Evolutionary conservation across 192 early-diverging fungal genomes (phyloP), one percentile per base, ranked within the genome.

Genomic region (Umbelopsis vinacea): DNA sequence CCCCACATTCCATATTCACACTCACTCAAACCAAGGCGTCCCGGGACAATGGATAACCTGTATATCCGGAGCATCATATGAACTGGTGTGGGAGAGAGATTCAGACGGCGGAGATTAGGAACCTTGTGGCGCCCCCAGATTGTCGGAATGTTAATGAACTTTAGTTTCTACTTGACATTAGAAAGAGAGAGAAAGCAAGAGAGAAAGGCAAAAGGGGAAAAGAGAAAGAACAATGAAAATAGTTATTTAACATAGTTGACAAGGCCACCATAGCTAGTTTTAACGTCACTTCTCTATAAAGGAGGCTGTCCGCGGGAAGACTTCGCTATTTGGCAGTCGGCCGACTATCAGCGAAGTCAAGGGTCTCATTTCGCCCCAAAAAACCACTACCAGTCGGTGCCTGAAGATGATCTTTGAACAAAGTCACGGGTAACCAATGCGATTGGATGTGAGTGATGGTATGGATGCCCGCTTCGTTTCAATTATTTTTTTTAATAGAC

Each of bases 41-140:
- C 40, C 11, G 40, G 6, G 40, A 0, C 2, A 12, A 6, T 11
- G 40, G 40, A 43, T 43, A 43, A 43, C 40, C 6, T 43, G 11
- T 43, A 43, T 43, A 43, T 43, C 40, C 40, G 40, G 40, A n/a
- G 17, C 48, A 10, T 6, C 11, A 15, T 50, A 17, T 6, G 48
- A 21, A 15, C 12, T 10, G 47, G 11, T 50, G 48, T 17, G 48
- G 48, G 48, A 50, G 48, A n/a, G 33, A n/a, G 17, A 63, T 8
- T 26, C 3, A 35, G 5, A 17, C 26, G 15, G 57, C 57, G 57
- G 57, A 63, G 57, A 29, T 63, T 17, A 7, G 4, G 33, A 33
- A 0, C 19, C 33, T 6, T 63, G 57, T 63, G 57, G 57, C 57
- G 57, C 26, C 57, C 57, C 57, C 57, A 63, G 57, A 63, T 63